Percentiles rank a stretch among this genome's conserved stretches.
Conservation (phyloP, 495 filamentous ascomycete species). For the Evernia prunastri region DNA sequence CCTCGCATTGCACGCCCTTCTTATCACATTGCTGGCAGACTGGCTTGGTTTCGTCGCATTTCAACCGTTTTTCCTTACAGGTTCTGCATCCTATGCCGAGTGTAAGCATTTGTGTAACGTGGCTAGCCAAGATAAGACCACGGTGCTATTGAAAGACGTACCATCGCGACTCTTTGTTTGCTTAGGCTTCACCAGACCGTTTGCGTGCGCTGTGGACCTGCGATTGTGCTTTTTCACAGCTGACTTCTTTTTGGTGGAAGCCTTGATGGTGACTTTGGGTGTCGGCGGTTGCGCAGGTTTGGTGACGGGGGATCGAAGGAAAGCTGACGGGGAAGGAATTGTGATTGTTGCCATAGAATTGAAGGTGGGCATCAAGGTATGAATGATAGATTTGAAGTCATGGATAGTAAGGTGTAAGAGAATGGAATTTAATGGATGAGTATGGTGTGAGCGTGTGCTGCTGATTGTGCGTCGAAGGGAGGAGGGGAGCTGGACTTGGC, state of each 20-base stretch:
- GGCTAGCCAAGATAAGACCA: slow-evolving; percentile 3
- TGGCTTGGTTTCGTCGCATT: slow-evolving; percentile 77
- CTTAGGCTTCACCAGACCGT: slow-evolving; percentile 50
- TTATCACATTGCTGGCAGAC: slow-evolving; percentile 66
- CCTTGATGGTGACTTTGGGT: slow-evolving; percentile 34
- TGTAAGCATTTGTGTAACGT: slow-evolving; percentile 26
- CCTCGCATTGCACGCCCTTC: slow-evolving; percentile 64
- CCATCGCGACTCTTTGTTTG: slow-evolving; percentile 82
- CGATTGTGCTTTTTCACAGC: slow-evolving; percentile 25
- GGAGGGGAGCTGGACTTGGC: slow-evolving; percentile 1
- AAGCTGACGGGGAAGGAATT: slow-evolving; percentile 58
- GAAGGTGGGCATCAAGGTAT: background rate
- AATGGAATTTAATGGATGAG: background rate
- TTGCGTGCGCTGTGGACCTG: slow-evolving; percentile 6
- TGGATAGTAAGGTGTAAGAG: background rate
- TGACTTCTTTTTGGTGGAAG: slow-evolving; percentile 30
- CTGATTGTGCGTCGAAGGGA: background rate
- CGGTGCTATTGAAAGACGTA: slow-evolving; percentile 36
- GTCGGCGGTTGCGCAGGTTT: slow-evolving; percentile 30
- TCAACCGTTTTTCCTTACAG: slow-evolving; percentile 74
- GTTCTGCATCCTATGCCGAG: slow-evolving; percentile 61
- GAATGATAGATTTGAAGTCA: background rate
- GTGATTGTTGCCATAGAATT: slow-evolving; percentile 52
- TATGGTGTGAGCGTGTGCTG: background rate
- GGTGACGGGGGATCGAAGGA: slow-evolving; percentile 44